Base-by-base conservation (phyloP, 441 rosid species). In the Erodium moschatum region DNA sequence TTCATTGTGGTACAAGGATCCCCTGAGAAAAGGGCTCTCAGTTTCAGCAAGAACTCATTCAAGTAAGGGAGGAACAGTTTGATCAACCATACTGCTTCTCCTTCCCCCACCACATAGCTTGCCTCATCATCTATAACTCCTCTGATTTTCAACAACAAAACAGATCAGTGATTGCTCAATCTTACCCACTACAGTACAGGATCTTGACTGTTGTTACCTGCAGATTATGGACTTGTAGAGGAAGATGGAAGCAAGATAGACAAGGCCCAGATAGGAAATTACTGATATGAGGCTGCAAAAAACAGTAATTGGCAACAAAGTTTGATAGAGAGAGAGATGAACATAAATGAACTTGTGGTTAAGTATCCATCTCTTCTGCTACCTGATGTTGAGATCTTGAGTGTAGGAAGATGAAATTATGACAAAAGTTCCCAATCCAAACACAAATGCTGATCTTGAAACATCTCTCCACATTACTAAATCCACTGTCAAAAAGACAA, bases 1-100 rank as follows among this genome's bases (percentile, higher is more conserved):
- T 91, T 93, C 91, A 93, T 90, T 5, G 98, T 91, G 12, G 95
- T 91, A 24, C 91, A 75, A 64, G 98, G 93, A 74, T 93, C 97
- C 40, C 97, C 98, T 20, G 95, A 85, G 75, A 93, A 90, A 64
- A 89, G 90, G 64, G 93, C 89, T 74, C 73, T 91, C 20, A 93
- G 76, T 73, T 86, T 90, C 73, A 84, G 38, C 4, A 91, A 65
- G 76, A 84, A 83, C 85, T 90, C 98, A 72, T 93, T 91, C 74
- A 93, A 75, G 77, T 88, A 91, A 68, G 98, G 98, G 62, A 93
- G 82, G 64, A 87, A 71, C 74, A 83, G 48, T 81, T 82, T 83
- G 15, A 93, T 73, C 63, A 93, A 70, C 89, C 92, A 85, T 65
- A 88, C 69, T 33, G 90, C 90, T 74, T 93, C 96, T 64, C 82